Evolutionary conservation across 2,329 filamentous ascomycete genomes (phyloP), one percentile per base, ranked within the genome.

Genomic region (Eutypa lata): DNA sequence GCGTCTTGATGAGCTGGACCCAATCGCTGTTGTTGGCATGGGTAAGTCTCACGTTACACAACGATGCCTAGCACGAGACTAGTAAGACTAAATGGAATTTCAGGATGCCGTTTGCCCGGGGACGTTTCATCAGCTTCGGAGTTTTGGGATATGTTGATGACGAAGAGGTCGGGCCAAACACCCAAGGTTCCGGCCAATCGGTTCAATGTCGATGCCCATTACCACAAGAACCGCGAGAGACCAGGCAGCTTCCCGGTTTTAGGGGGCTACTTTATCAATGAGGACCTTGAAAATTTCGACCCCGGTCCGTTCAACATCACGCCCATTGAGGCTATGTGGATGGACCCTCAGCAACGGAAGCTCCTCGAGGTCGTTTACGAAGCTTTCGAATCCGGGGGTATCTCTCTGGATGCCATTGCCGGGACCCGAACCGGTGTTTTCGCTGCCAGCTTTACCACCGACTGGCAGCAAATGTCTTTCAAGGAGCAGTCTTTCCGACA

Each of bases 21-120:
- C 58, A 18, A 60, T 60, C 21, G 58, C 58, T 7, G 54, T 60
- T 3, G 46, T 60, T 28, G 58, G 58, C 26, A 60, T 60, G 58
- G 56, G 58, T 60, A 31, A 48, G 52, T 53, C 26, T 16, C 13
- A 33, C 21, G 22, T 52, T 35, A 13, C 33, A 53, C 24, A 38
- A 28, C n/a, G 21, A n/a, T n/a, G n/a, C n/a, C n/a, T n/a, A n/a
- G n/a, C n/a, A n/a, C n/a, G n/a, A n/a, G n/a, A n/a, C n/a, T n/a
- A n/a, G n/a, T n/a, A n/a, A n/a, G n/a, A n/a, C n/a, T n/a, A n/a
- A n/a, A n/a, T n/a, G n/a, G n/a, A n/a, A 33, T 8, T 14, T 33
- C 38, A 60, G 57, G 53, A 13, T 60, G 57, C 38, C 55, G 56
- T 6, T 38, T 60, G 4, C 57, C 57, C 2, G 57, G 57, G 16